phyloP scores from a whole-genome alignment of 768 basidiomycete genomes.

The Amanita phalloides region DNA sequence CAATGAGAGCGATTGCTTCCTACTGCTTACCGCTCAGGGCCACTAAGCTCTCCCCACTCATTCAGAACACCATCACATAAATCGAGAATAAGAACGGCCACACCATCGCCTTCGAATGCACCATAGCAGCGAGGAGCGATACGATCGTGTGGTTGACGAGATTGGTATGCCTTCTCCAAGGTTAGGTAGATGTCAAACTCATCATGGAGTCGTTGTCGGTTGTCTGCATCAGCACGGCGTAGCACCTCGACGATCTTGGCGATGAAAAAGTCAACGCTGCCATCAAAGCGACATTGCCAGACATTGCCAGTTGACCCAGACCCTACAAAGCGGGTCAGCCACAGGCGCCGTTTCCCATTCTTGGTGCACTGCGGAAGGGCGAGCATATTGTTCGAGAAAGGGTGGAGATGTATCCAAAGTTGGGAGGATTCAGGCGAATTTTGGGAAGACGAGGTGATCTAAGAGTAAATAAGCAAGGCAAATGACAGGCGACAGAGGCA shows the following conservation, averaged over 20 bases:
- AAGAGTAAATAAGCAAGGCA: constrained; percentile 4
- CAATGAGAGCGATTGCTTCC: constrained; percentile 9
- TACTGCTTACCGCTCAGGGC: constrained; percentile 11
- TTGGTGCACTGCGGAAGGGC: constrained; percentile 9
- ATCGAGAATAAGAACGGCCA: constrained; percentile 13
- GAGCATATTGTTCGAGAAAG: constrained; percentile 10
- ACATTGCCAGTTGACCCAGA: constrained; percentile 13
- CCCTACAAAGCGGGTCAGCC: constrained; percentile 12
- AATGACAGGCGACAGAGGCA: constrained; percentile 2
- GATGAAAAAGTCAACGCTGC: constrained; percentile 8
- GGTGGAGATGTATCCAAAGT: constrained; percentile 8
- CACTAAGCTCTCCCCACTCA: constrained; percentile 10
- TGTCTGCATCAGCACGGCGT: constrained; percentile 9
- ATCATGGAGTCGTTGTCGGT: constrained; percentile 10
- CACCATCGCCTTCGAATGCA: constrained; percentile 9
- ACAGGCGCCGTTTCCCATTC: constrained; percentile 10
- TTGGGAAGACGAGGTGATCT: constrained; percentile 10
- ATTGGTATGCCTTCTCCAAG: constrained; percentile 11
- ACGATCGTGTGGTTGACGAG: constrained; percentile 9
- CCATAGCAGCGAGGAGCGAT: constrained; percentile 14
- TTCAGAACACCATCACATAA: constrained; percentile 12
- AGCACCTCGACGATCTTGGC: constrained; percentile 11
- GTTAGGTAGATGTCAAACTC: constrained; percentile 12
- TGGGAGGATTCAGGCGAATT: constrained; percentile 10
- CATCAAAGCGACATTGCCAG: constrained; percentile 14